Evolutionary conservation across 768 basidiomycete genomes (phyloP), one percentile per base, ranked within the genome.

Genomic region (Leucocoprinus sp.): DNA sequence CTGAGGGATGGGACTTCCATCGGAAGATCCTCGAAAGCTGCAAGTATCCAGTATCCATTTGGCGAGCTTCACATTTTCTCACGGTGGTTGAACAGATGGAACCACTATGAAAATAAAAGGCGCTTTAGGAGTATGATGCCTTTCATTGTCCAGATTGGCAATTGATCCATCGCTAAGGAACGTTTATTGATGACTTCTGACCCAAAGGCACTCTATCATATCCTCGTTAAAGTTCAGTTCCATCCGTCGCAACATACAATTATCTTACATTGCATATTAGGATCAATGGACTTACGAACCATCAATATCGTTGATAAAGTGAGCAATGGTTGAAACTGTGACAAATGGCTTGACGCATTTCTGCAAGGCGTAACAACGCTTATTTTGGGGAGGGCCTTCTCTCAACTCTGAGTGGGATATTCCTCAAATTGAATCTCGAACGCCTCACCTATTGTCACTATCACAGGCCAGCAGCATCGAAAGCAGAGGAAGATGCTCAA

Each of bases 161-260:
- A 4, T 26, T 36, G 21, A 48, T 2, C 14, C 15, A n/a, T 4
- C n/a, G 14, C 12, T 31, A 17, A 63, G 63, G 57, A 58, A 42
- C 54, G 60, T 26, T 54, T 61, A 35, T 54, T 75, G 6, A 66
- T 65, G 46, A 61, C 70, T 0, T 70, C 55, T 40, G 74, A 75
- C 47, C 70, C 72, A 1, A 64, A 60, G 31, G 74, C 72, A 1
- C 48, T 75, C 43, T 63, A 72, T 42, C 65, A 68, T 45, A 70
- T 75, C 18, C 37, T 71, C 17, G 57, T 73, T 12, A 73, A 72
- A 56, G 74, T 69, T 35, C 49, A 55, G 38, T 26, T 38, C 17
- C 27, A 1, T 33, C 12, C 22, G 42, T 28, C 17, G 5, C 18
- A 5, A n/a, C 15, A 5, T 29, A 28, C 18, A 17, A 21, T 14